phyloP scores from a whole-genome alignment of 2,329 filamentous ascomycete species.

The Capronia epimyces region DNA sequence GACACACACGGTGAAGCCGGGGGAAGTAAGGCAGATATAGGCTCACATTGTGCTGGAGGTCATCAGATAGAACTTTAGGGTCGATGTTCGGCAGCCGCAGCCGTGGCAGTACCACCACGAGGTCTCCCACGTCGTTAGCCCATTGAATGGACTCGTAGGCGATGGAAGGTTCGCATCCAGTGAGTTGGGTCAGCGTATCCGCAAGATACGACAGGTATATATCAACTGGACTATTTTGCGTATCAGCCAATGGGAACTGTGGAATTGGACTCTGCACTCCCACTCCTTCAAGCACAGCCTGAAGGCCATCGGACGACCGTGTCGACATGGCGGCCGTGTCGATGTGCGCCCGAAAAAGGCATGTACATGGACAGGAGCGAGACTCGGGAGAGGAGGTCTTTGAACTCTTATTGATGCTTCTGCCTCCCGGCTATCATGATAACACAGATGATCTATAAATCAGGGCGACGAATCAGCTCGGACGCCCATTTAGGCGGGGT shows the following conservation, averaged over 20 bases:
- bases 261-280: slow-evolving; percentile 23
- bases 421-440: background rate
- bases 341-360: background rate
- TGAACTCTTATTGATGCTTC: background rate
- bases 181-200: slow-evolving; percentile 60
- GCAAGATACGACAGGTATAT: slow-evolving; percentile 74
- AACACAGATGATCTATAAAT: background rate
- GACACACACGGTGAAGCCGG: background rate
- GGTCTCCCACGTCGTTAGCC: slow-evolving; percentile 78
- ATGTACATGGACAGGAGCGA: background rate
- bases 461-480: background rate
- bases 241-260: slow-evolving; percentile 18
- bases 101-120: slow-evolving; percentile 72
- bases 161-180: slow-evolving; percentile 63
- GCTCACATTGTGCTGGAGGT: slow-evolving; percentile 33
- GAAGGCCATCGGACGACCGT: slow-evolving; percentile 28
- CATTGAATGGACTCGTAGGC: slow-evolving; percentile 73
- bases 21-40: background rate
- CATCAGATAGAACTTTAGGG: slow-evolving; percentile 55
- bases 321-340: slow-evolving; percentile 4
- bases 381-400: background rate
- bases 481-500: background rate
- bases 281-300: slow-evolving; percentile 27
- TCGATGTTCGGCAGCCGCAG: slow-evolving; percentile 69
- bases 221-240: slow-evolving; percentile 51